Percentiles rank a stretch among this genome's conserved stretches.
These are phyloP conservation scores for Penicillium sp. DNA, from an alignment of 2,329 filamentous ascomycete species.

Conservation along the genomic window DNA sequence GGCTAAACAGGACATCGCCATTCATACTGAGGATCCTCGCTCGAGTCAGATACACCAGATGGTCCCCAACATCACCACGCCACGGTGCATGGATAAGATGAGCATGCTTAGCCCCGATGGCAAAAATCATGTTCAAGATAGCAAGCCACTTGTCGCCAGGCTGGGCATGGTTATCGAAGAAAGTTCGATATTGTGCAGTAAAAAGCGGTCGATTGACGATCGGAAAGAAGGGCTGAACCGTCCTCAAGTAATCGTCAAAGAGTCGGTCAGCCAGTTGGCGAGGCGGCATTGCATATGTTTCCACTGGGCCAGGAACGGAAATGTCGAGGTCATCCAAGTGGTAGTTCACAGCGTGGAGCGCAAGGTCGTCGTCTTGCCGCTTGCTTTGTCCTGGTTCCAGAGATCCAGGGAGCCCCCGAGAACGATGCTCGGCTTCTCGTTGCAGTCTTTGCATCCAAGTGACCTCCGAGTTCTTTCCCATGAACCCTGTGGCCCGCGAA, in stretches of 20 bases:
- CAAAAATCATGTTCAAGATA: constrained; percentile 45
- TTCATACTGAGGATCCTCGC: constrained; percentile 42
- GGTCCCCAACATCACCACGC: constrained; percentile 40
- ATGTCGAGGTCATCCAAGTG: constrained; percentile 44
- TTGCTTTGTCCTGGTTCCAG: constrained; percentile 23
- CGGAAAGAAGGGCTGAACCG: constrained; percentile 42
- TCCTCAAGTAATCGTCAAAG: constrained; percentile 40
- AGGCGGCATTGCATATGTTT: constrained; percentile 40
- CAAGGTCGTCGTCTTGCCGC: constrained; percentile 27
- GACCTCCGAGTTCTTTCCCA: constrained; percentile 45
- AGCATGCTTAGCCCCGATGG: constrained; percentile 41
- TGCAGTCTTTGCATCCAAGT: constrained; percentile 43
- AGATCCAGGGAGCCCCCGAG: constrained; percentile 24
- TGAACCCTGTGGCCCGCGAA: constrained; percentile 38
- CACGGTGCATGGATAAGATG: constrained; percentile 41
- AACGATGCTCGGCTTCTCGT: constrained; percentile 34
- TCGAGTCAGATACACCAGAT: constrained; percentile 42
- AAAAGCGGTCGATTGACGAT: constrained; percentile 42
- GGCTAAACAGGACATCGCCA: constrained; percentile 39
- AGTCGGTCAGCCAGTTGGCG: constrained; percentile 38
- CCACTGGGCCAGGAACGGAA: constrained; percentile 36
- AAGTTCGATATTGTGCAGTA: constrained; percentile 37
- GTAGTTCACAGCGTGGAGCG: constrained; percentile 36
- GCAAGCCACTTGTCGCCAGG: constrained; percentile 41
- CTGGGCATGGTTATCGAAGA: constrained; percentile 32